Conservation (phyloP, 331 rosid genomes). For the Arachis monticola region DNA sequence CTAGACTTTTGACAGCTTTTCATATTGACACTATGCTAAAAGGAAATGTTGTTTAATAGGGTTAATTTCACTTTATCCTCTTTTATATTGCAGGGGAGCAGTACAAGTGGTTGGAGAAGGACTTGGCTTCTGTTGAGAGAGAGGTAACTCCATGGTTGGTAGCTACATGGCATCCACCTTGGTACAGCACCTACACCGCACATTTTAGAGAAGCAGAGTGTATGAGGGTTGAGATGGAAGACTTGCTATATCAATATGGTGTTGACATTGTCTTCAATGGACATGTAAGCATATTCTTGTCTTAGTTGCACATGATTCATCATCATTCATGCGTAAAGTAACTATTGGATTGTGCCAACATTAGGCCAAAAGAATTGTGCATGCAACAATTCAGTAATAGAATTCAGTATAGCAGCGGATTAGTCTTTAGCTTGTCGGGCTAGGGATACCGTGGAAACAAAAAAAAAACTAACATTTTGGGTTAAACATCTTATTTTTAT, state of each 20-base stretch:
- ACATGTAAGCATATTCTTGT: constrained; percentile 62
- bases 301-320: constrained; percentile 12
- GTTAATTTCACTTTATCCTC: neutral
- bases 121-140: constrained; percentile 77
- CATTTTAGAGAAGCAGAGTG: constrained; percentile 97
- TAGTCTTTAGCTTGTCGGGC: too few relatives aligned
- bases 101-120: constrained; percentile 83
- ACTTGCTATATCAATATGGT: constrained; percentile 64
- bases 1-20: neutral
- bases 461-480: too few relatives aligned
- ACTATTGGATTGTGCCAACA: too few relatives aligned
- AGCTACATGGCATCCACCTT: constrained; percentile 90
- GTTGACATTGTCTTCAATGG: constrained; percentile 91
- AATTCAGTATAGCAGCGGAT: too few relatives aligned
- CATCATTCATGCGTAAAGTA: neutral
- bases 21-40: neutral
- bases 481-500: too few relatives aligned
- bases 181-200: constrained; percentile 89
- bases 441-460: too few relatives aligned
- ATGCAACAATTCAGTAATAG: too few relatives aligned
- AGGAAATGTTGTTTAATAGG: neutral
- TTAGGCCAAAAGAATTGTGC: too few relatives aligned
- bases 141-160: constrained; percentile 92
- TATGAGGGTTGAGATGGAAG: constrained; percentile 90
- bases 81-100: constrained; percentile 64